Evolutionary conservation across 345 rosid species (phyloP).

Genomic region (Anacardium occidentale): DNA sequence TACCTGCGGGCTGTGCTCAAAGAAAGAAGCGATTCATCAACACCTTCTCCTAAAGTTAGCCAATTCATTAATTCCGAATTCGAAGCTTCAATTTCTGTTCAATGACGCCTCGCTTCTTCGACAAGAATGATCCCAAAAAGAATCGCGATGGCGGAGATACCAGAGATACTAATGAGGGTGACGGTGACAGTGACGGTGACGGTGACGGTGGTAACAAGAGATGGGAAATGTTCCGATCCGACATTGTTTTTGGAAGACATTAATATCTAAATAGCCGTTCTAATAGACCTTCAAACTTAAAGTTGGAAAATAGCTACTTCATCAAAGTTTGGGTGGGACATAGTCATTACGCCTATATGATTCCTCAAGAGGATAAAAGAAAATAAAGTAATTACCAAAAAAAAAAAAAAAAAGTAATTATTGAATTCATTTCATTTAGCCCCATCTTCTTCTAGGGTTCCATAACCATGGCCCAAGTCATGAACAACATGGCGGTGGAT

Average conservation of each 20-base stretch:
- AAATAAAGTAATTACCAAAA: no score
- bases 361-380: no score
- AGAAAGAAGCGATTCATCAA: constrained; percentile 31
- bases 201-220: no score
- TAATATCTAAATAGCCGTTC: no score
- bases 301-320: no score
- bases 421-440: neutral
- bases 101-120: constrained; percentile 39
- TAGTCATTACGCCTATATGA: no score
- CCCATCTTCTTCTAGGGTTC: constrained; percentile 40
- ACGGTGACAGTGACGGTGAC: neutral
- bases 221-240: no score
- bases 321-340: no score
- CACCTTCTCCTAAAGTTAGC: neutral
- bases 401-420: no score
- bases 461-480: constrained; percentile 62
- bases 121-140: constrained; percentile 56
- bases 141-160: constrained; percentile 5
- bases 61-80: constrained; percentile 17
- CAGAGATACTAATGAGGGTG: neutral
- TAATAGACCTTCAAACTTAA: no score
- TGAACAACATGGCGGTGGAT: constrained; percentile 53
- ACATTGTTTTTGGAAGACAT: no score
- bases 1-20: constrained; percentile 47
- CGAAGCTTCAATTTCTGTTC: constrained; percentile 29